Evolutionary conservation across 208 protist genomes (phyloP).

Genomic region (Lotmaria passim): DNA sequence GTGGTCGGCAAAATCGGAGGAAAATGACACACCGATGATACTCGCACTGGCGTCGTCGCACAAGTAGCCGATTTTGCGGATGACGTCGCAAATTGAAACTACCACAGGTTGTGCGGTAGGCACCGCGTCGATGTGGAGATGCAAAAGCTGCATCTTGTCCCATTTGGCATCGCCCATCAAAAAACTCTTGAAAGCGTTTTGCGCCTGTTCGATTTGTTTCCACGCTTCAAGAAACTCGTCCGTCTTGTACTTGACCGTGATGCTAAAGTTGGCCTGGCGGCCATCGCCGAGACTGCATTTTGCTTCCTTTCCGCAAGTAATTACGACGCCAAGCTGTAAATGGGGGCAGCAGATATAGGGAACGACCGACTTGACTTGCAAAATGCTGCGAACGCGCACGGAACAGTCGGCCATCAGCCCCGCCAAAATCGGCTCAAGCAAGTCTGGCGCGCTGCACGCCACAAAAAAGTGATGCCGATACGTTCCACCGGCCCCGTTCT

Average conservation of each 20-base stretch:
- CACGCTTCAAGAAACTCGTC: constrained; percentile 51
- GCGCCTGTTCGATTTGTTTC: constrained; percentile 36
- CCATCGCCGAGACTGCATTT: constrained; percentile 44
- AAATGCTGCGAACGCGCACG: constrained; percentile 35
- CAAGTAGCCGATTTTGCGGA: constrained; percentile 52
- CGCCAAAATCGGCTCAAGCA: constrained; percentile 10
- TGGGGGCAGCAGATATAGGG: constrained; percentile 65
- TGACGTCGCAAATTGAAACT: constrained; percentile 65
- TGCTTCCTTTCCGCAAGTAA: constrained; percentile 71
- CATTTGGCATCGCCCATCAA: constrained; percentile 52
- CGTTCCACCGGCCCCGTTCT: constrained; percentile 30
- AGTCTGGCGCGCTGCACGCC: constrained; percentile 36
- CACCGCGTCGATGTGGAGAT: constrained; percentile 47
- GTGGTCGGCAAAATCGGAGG: constrained; percentile 20
- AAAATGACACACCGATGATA: constrained; percentile 69
- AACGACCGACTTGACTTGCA: constrained; percentile 54
- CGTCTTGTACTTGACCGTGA: constrained; percentile 43
- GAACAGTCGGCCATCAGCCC: constrained; percentile 21
- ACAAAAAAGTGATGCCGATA: constrained; percentile 82
- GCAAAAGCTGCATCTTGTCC: constrained; percentile 53
- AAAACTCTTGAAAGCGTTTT: constrained; percentile 40
- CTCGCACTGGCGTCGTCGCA: constrained; percentile 56
- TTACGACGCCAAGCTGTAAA: constrained; percentile 56
- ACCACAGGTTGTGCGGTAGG: constrained; percentile 8
- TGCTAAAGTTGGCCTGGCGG: constrained; percentile 36